Base-by-base conservation (phyloP, 495 filamentous ascomycete genomes). In the Hypoxylon trugodes region DNA sequence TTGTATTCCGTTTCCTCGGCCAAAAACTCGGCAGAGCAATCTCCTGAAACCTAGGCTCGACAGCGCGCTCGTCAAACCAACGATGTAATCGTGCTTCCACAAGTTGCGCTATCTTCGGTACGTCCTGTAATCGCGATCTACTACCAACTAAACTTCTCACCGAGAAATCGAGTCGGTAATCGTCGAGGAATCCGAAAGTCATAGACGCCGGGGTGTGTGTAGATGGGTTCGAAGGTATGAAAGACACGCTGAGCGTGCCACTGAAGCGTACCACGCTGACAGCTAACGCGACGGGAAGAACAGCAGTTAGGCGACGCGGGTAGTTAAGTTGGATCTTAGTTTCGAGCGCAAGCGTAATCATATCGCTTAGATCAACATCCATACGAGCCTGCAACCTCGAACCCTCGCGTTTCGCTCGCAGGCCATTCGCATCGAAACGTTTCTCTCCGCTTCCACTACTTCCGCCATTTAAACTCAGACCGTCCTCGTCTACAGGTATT, bases 31-130 rank as follows among this genome's bases (percentile, higher is more conserved):
- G 95, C 21, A 98, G 77, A 6, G 90, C 92, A 32, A 98, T 94
- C 50, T 98, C 92, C 70, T 98, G 95, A 59, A 98, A 96, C 19
- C 92, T 84, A 7, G 95, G 95, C 76, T 98, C 95, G 2, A 98
- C 95, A 51, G 90, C 92, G 25, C 95, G 86, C 69, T 98, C 95
- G 72, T 98, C 95, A 65, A 98, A 97, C 95, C 95, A 98, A 21
- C 89, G 86, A 71, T 98, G 95, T 5, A 98, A 82, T 6, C 94
- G 84, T 4, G 88, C 87, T 75, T 98, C 95, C 33, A 98, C 89
- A 2, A 98, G 82, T 71, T 97, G 93, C 0, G 96, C 96, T 45
- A 98, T 96, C 73, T 98, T 98, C 8, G 95, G 95, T 9, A 98
- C 92, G 77, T 98, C 96, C 73, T 97, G 94, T 8, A 98, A 78